Conservation (phyloP, 164 flowering plant genomes). For the Stephania yunnanensis region DNA sequence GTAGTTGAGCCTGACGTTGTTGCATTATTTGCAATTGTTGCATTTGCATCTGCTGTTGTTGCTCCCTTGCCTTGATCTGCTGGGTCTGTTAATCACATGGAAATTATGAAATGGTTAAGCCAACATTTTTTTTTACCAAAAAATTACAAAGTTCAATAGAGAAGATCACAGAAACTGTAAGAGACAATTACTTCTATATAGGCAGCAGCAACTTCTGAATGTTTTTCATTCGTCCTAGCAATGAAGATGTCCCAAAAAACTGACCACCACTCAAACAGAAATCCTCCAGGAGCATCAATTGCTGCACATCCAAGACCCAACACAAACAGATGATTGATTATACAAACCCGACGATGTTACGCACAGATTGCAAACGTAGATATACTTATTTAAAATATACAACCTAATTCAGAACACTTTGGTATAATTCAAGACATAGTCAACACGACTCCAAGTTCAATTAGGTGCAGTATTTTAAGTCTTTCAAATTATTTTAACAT, state of each 20-base stretch:
- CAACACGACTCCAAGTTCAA: neutral
- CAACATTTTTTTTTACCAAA: neutral
- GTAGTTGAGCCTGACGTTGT: conserved; percentile 63
- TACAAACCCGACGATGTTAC: neutral
- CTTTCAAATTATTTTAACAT: too few relatives aligned
- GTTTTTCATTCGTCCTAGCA: conserved; percentile 81
- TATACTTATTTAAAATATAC: neutral
- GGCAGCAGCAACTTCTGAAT: conserved; percentile 80
- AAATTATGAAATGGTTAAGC: conserved; percentile 1
- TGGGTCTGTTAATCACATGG: conserved; percentile 36
- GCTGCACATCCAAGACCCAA: conserved; percentile 40
- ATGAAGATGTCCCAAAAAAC: conserved; percentile 91
- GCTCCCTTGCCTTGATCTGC: conserved; percentile 62
- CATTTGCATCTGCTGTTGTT: conserved; percentile 65
- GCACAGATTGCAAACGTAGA: neutral
- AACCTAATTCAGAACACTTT: neutral
- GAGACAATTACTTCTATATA: conserved; percentile 60
- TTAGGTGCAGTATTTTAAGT: neutral
- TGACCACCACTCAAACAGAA: conserved; percentile 97
- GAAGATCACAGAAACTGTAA: neutral
- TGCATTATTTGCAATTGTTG: conserved; percentile 78
- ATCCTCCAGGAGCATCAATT: conserved; percentile 92
- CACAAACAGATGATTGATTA: neutral
- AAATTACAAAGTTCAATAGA: too few relatives aligned
- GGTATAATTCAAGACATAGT: neutral